Evolutionary conservation across 148 eudicot genomes (phyloP), one percentile per base, ranked within the genome.

Genomic region (Vaccinium corymbosum): DNA sequence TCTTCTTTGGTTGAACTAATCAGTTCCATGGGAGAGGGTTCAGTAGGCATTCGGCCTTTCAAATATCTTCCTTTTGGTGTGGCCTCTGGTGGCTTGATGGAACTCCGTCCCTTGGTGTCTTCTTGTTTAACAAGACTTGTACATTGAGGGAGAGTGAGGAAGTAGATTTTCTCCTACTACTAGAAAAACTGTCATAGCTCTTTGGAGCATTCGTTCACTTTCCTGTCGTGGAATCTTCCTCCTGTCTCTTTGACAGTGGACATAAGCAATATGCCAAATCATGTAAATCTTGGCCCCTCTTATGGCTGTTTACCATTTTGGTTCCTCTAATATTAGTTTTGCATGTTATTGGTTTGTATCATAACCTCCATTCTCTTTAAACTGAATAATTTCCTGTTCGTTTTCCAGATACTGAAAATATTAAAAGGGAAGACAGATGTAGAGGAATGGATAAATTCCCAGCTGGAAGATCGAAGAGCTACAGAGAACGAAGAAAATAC

Each of bases 391-490:
- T 76, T 79, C 14, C 81, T 79, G 20, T 77, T 22, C 8, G 20
- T 2, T 50, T 42, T 78, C 50, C 88, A 94, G 98, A 84, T 97
- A 38, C 85, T 97, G 32, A 88, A 86, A 80, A 89, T 97, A 46
- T 82, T 97, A 17, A 87, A 79, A 84, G 97, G 98, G 42, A 93
- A 92, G 88, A 89, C 91, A 84, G 86, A 80, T 48, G 55, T 81
- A 64, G 92, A 88, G 16, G 82, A 86, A 81, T 86, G 89, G 90
- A 76, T 79, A 68, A 92, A 88, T 35, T 71, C 71, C 14, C 75
- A 83, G 71, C 81, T 48, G 19, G 82, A 29, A 81, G 92, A 86
- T 57, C 71, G 56, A 62, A 86, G 84, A 32, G 87, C 87, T 1
- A 75, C 42, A 7, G 92, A 85, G 42, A 84, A 89, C 8, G 85